Evolutionary conservation across 106 monocot species (phyloP).

Genomic region (Dendrobium huoshanense): DNA sequence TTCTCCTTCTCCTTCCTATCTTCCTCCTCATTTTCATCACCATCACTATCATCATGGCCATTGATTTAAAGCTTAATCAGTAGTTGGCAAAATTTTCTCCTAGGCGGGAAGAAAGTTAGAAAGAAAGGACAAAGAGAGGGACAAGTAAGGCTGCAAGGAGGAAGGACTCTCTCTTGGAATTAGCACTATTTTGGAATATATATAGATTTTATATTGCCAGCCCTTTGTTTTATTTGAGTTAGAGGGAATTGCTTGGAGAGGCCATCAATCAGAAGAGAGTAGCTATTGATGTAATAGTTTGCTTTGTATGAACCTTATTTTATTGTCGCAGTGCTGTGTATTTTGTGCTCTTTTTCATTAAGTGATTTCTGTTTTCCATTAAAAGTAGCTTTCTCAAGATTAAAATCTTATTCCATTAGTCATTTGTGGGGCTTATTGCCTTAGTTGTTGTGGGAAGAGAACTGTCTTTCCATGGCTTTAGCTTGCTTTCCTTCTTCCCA

Average conservation of each 20-base stretch:
- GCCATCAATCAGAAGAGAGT: not conserved
- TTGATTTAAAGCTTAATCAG: not conserved
- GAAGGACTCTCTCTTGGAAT: not conserved
- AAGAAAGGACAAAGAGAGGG: too few species aligned
- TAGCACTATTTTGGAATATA: not conserved
- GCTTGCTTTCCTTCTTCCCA: not conserved
- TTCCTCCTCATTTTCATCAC: not conserved
- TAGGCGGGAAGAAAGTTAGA: too few species aligned
- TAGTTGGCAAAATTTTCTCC: not conserved
- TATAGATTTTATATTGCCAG: not conserved
- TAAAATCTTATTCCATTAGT: not conserved
- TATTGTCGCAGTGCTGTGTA: not conserved
- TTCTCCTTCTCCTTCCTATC: conserved; percentile 2
- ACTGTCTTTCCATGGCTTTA: too few species aligned
- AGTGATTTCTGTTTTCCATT: not conserved
- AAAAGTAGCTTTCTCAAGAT: not conserved
- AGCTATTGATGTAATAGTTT: not conserved
- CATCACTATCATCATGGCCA: not conserved
- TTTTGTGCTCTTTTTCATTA: not conserved
- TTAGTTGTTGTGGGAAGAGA: not conserved
- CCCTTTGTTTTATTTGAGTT: not conserved
- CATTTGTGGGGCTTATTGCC: too few species aligned
- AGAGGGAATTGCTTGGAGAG: not conserved
- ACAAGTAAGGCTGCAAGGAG: not conserved
- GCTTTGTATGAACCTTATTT: not conserved